phyloP scores from a whole-genome alignment of 2,329 filamentous ascomycete genomes.

The Talaromyces marneffei region DNA sequence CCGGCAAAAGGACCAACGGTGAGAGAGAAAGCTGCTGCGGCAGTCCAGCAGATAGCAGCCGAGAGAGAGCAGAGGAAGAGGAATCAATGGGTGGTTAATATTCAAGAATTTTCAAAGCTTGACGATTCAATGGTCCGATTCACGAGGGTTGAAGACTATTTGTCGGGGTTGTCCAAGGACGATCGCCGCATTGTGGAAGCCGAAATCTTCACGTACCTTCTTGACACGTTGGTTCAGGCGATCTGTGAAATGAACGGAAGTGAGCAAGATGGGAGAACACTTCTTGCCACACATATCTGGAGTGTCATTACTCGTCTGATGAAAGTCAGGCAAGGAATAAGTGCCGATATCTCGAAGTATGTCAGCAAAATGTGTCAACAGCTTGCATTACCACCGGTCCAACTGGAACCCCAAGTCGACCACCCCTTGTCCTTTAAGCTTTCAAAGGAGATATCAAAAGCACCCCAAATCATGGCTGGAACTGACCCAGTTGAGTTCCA shows the following conservation, averaged over 20 bases:
- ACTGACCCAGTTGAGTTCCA: slow-evolving; percentile 54
- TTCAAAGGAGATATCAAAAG: not conserved
- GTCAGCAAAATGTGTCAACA: not conserved
- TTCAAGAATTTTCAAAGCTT: not conserved
- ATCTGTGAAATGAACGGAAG: not conserved
- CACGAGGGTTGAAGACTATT: not conserved
- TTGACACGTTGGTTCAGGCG: not conserved
- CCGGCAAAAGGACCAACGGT: not conserved
- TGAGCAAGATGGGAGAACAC: not conserved
- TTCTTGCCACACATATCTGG: not conserved
- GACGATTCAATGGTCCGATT: not conserved
- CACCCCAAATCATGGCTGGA: not conserved
- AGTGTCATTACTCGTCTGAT: not conserved
- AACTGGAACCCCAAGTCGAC: not conserved
- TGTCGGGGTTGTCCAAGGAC: not conserved
- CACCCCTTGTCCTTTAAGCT: not conserved
- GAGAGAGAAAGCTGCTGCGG: not conserved
- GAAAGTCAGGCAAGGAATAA: not conserved
- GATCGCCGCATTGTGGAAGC: not conserved
- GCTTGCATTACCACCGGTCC: not conserved
- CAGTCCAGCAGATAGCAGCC: not conserved
- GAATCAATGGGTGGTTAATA: not conserved
- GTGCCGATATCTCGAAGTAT: not conserved
- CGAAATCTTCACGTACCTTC: not conserved
- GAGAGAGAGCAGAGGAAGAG: not conserved